phyloP scores from a whole-genome alignment of 116 monocot genomes.

The Zostera marina region DNA sequence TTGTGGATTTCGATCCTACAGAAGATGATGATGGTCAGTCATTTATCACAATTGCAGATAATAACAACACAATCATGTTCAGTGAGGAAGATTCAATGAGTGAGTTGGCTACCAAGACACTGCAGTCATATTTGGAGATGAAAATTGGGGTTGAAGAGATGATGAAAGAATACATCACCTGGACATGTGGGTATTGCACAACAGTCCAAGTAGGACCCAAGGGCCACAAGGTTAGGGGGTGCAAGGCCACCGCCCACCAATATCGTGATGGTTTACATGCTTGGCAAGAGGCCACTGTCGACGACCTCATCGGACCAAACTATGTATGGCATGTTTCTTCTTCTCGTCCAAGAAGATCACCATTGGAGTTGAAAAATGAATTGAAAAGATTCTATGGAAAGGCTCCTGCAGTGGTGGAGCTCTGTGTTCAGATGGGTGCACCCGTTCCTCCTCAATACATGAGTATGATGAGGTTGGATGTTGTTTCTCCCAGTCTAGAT shows the following conservation, averaged over 20 bases:
- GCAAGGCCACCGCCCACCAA: conserved; percentile 51
- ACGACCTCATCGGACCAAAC: conserved; percentile 46
- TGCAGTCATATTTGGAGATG: conserved; percentile 46
- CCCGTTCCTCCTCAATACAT: conserved; percentile 21
- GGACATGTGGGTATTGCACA: conserved; percentile 62
- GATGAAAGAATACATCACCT: conserved; percentile 41
- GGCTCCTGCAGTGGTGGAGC: conserved; percentile 63
- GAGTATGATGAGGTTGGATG: conserved; percentile 74
- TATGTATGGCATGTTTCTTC: conserved; percentile 56
- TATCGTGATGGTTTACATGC: conserved; percentile 53
- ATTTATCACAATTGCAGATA: not conserved
- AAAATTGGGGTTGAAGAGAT: conserved; percentile 27
- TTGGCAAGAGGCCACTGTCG: conserved; percentile 62
- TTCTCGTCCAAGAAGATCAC: conserved; percentile 9
- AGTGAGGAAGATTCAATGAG: not conserved
- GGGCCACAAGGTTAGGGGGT: conserved; percentile 74
- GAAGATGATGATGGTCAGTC: conserved; percentile 4
- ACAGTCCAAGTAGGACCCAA: conserved; percentile 49
- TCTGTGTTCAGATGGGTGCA: conserved; percentile 69
- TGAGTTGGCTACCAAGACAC: conserved; percentile 17
- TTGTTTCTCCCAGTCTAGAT: conserved; percentile 40
- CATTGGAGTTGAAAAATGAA: conserved; percentile 26
- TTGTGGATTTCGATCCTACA: conserved; percentile 48
- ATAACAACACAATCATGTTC: not conserved
- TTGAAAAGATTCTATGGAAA: conserved; percentile 65